A percentile compares a stretch with the other conserved stretches of the same genome.
These are phyloP conservation scores for Euphorbia tirucalli DNA, from an alignment of 345 rosid genomes.

Conservation along the genomic window DNA sequence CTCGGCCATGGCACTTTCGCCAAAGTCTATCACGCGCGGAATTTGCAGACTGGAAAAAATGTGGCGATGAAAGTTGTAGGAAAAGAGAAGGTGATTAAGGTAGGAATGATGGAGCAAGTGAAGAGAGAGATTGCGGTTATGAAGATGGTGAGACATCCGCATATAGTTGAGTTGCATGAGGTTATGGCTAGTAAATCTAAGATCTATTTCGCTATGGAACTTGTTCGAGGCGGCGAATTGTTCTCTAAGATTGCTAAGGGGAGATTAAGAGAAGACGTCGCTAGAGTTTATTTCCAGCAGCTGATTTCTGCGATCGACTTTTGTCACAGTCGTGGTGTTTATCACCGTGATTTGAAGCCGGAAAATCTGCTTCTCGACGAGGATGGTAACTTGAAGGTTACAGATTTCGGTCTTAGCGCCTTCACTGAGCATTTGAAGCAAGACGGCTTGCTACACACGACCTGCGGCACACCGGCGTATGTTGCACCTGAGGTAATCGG, in stretches of 20 bases:
- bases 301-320: conserved; percentile 81
- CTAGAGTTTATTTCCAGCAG: conserved; percentile 77
- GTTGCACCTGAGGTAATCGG: conserved; percentile 91
- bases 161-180: conserved; percentile 83
- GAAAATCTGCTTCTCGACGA: conserved; percentile 78
- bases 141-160: conserved; percentile 86
- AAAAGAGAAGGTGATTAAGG: conserved; percentile 78
- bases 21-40: conserved; percentile 74
- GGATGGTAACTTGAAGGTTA: conserved; percentile 72
- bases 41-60: conserved; percentile 54
- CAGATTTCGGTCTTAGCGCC: conserved; percentile 89
- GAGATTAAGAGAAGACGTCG: conserved; percentile 63
- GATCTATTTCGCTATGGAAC: conserved; percentile 95
- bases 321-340: conserved; percentile 92
- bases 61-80: conserved; percentile 89
- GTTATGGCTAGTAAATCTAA: conserved; percentile 96
- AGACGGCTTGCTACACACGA: conserved; percentile 74
- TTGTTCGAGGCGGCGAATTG: conserved; percentile 83
- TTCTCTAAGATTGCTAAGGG: conserved; percentile 68
- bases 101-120: conserved; percentile 86
- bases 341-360: conserved; percentile 86
- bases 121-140: conserved; percentile 90
- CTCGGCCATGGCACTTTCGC: conserved; percentile 90
- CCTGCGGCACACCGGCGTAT: conserved; percentile 92
- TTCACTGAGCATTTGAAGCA: conserved; percentile 71